Evolutionary conservation across 1,284 basidiomycete species (phyloP), one percentile per base, ranked within the genome.

Genomic region (Farysia itapuensis): DNA sequence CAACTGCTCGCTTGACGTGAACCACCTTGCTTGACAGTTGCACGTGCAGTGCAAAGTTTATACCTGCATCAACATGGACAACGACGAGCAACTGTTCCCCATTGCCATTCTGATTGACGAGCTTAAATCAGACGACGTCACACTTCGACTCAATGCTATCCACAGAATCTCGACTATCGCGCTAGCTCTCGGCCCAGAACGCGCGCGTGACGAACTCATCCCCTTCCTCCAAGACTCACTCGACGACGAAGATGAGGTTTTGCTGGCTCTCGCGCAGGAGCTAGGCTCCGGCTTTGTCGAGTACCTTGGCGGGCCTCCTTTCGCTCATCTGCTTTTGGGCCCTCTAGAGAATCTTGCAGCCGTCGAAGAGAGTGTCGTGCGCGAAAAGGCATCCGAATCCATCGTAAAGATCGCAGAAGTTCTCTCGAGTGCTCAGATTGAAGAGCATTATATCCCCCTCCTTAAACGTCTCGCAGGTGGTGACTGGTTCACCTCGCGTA

Each of bases 401-500:
- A 93, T 97, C 79, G 89, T 90, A 64, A 93, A 93, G 81, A 83
- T 98, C 61, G 87, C 90, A 36, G 81, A 80, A 33, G 82, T 89
- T 34, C 82, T 98, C 38, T 88, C 86, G 25, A 82, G 87, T 57
- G 75, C 82, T 31, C 90, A 94, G 79, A 82, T 95, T 70, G 92
- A 97, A 79, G 86, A 91, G 75, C 84, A 85, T 78, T 95, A 94
- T 79, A 85, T 98, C 43, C 95, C 95, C 41, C 82, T 98, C 38
- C 79, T 98, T 53, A 88, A 87, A 75, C 86, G 93, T 47, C 84
- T 99, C 29, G 87, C 91, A 1, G 84, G 84, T 51, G 95, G 93
- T 50, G 95, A 98, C 79, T 99, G 95, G 95, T 98, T 98, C 81
- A 98, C 95, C n/a, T 94, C 92, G 24, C 84, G 94, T 59, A 95